Evolutionary conservation across 2,329 filamentous ascomycete species (phyloP).

Genomic region (Paecilomyces dactylethromorphus): DNA sequence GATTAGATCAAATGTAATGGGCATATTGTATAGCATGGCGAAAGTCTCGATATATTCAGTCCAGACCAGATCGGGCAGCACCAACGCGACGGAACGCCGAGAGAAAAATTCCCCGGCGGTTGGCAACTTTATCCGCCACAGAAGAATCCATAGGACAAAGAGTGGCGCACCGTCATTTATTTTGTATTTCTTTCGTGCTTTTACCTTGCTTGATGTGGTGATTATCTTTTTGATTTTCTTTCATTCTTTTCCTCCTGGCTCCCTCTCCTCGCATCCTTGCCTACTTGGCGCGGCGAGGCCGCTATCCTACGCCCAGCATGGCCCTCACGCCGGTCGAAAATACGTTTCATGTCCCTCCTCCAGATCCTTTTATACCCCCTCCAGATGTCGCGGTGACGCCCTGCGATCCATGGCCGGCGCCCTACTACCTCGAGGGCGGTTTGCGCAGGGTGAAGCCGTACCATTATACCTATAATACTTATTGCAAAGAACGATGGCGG

Average conservation of each 20-base stretch:
- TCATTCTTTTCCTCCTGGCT: slow-evolving; percentile 19
- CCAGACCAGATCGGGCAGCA: neutral
- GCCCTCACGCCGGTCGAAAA: slow-evolving; percentile 27
- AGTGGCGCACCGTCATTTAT: neutral
- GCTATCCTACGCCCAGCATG: slow-evolving; percentile 28
- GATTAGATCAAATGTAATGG: neutral
- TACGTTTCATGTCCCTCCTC: slow-evolving; percentile 16
- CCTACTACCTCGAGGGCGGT: slow-evolving; percentile 78
- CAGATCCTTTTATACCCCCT: slow-evolving; percentile 18
- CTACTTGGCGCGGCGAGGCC: slow-evolving; percentile 32
- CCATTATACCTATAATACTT: slow-evolving; percentile 41
- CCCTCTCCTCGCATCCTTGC: slow-evolving; percentile 33
- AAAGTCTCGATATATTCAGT: neutral
- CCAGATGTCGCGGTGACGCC: slow-evolving; percentile 25
- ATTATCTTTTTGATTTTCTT: slow-evolving; percentile 3
- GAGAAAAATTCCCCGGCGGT: neutral
- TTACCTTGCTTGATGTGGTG: neutral
- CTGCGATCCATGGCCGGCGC: slow-evolving; percentile 48
- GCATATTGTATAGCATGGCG: neutral
- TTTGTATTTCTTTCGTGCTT: neutral
- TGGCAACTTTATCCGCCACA: neutral
- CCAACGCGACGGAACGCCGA: neutral
- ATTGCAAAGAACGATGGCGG: slow-evolving; percentile 56
- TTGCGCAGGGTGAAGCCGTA: slow-evolving; percentile 40
- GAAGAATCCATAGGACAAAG: neutral